Evolutionary conservation across 441 rosid genomes (phyloP).

Genomic region (Euphorbia schlechtendalii): DNA sequence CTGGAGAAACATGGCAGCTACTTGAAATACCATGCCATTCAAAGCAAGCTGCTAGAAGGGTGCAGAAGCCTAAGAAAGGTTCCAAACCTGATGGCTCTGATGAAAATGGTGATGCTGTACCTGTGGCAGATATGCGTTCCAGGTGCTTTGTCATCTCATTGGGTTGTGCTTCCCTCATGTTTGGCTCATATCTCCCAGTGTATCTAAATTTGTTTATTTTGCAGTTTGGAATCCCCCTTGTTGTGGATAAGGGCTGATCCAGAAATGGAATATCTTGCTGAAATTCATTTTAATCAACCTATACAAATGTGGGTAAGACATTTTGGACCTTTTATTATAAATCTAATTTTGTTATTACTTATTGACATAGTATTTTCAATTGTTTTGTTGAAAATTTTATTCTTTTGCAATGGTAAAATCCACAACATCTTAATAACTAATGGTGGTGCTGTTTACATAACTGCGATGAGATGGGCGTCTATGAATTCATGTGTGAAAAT

Average conservation of each 20-base stretch:
- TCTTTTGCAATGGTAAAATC: not conserved
- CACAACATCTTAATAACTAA: not conserved
- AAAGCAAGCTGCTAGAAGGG: slow-evolving; percentile 88
- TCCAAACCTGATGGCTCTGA: slow-evolving; percentile 90
- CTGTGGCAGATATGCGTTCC: slow-evolving; percentile 58
- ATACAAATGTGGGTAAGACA: slow-evolving; percentile 98
- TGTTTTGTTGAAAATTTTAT: not conserved
- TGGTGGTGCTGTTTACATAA: not conserved
- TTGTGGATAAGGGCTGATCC: slow-evolving; percentile 98
- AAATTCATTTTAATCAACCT: slow-evolving; percentile 95
- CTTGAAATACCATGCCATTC: slow-evolving; percentile 97
- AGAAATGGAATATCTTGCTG: slow-evolving; percentile 97
- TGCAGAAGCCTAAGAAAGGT: slow-evolving; percentile 88
- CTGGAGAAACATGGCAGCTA: slow-evolving; percentile 95
- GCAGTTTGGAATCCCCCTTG: slow-evolving; percentile 91
- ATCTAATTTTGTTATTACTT: not conserved
- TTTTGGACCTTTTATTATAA: slow-evolving; percentile 2
- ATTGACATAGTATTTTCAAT: not conserved
- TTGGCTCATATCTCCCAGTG: slow-evolving; percentile 10
- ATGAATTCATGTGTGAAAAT: not conserved
- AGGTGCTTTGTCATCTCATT: slow-evolving; percentile 44
- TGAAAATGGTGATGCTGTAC: slow-evolving; percentile 65
- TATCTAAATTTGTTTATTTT: slow-evolving; percentile 20
- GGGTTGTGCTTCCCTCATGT: slow-evolving; percentile 15
- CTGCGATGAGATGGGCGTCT: not conserved